Base-by-base conservation (phyloP, 1,139 yeast genomes). In the Zhuliangozyma parablackwelliae region DNA sequence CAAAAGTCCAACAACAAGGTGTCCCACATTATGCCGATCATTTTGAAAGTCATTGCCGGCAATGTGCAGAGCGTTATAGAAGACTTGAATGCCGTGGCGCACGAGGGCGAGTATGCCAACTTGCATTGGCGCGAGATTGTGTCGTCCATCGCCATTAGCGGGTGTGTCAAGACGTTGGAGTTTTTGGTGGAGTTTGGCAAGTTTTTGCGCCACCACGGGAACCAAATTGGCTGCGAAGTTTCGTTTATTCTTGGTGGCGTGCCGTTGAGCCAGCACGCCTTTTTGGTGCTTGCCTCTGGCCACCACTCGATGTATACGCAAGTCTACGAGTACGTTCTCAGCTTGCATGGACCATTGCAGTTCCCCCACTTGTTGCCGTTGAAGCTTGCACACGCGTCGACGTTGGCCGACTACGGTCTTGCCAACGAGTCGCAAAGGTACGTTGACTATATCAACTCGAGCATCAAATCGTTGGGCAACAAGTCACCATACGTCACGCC, bases 11-110 rank as follows among this genome's bases (percentile, higher is more conserved):
- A 68, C 25, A 68, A 64, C 36, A 63, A 68, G 30, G 74, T 65
- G 2, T 63, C 70, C 25, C 77, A 75, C 48, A 68, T 76, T 50
- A 66, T 86, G 63, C 82, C 87, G 1, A 56, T 80, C 20, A 59
- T 83, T 30, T 75, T 85, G 53, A 77, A 83, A 48, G 73, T 81
- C 1, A 71, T 81, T 45, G 74, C 81, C 10, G 95, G 94, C 2
- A 79, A 80, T 43, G 70, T 76, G 3, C 69, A 68, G 30, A 67
- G 69, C 28, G 77, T 79, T 1, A 67, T 85, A 33, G 64, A 65
- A 7, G 78, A 75, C 39, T 65, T 81, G 33, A 57, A 53, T 25
- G 54, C 53, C 9, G 69, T 75, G 28, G 56, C 61, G 1, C 41
- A 54, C 20, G 76, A 71, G 48, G 67, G 67, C 4, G 69, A 60